A percentile compares a stretch with the other conserved stretches of the same genome.
Conservation (phyloP, 2,329 filamentous ascomycete species). For the Botryotinia narcissicola region DNA sequence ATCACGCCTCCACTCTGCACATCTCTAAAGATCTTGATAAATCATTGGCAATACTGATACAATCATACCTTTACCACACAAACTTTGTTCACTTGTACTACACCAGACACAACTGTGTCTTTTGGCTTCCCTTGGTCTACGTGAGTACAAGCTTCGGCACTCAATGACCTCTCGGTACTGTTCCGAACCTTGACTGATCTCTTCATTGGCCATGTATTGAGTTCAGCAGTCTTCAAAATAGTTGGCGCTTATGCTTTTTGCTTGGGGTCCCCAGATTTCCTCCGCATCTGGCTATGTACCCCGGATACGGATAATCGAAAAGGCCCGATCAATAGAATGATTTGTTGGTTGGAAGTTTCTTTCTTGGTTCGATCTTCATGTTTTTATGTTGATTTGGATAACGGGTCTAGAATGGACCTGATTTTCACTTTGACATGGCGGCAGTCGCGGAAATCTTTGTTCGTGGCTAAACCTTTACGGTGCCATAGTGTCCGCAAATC, state of each 20-base stretch:
- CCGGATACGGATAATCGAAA: conserved; percentile 10
- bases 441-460: background rate
- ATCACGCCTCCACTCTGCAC: background rate
- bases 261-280: conserved; percentile 9
- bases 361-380: background rate
- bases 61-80: background rate
- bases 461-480: background rate
- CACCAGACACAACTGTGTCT: background rate
- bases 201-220: background rate
- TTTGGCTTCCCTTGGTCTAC: background rate
- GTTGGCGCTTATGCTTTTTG: background rate
- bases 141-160: background rate
- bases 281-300: conserved; percentile 5
- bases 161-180: background rate
- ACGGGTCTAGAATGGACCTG: background rate
- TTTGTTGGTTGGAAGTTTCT: background rate
- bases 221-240: background rate
- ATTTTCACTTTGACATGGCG: background rate
- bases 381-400: background rate
- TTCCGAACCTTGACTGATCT: background rate
- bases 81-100: background rate
- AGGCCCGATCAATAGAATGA: background rate
- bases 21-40: background rate
- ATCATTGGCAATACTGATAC: background rate
- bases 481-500: background rate